Percentiles rank a stretch among this genome's conserved stretches.
Conservation (phyloP, 768 basidiomycete species). For the Clitopilus passeckerianus region DNA sequence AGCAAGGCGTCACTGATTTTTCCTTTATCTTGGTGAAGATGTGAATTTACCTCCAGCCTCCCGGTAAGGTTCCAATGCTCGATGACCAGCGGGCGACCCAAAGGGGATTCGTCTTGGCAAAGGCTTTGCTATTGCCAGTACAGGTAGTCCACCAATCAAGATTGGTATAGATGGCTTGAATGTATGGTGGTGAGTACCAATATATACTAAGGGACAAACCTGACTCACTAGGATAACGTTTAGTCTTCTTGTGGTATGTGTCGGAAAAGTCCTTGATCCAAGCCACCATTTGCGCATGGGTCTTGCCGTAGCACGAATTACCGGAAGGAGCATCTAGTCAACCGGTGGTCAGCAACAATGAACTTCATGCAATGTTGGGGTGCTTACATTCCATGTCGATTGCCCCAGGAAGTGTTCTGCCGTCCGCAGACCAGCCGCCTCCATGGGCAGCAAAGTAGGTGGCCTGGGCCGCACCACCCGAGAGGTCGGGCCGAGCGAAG, state of each 20-base stretch:
- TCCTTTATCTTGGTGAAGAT: conserved; percentile 46
- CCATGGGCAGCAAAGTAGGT: conserved; percentile 54
- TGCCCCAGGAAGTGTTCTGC: conserved; percentile 56
- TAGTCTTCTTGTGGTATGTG: conserved; percentile 46
- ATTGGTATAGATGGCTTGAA: conserved; percentile 51
- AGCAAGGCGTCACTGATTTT: conserved; percentile 32
- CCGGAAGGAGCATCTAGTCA: too few species aligned
- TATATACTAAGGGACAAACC: too few species aligned
- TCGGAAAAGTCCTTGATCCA: conserved; percentile 61
- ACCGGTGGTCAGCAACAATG: too few species aligned
- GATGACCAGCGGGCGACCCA: conserved; percentile 57
- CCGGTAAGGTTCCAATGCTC: conserved; percentile 47
- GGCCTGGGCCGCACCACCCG: conserved; percentile 55
- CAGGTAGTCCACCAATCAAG: conserved; percentile 68
- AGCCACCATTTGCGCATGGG: conserved; percentile 40
- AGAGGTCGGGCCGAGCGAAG: conserved; percentile 44
- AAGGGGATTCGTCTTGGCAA: conserved; percentile 47
- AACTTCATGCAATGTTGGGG: too few species aligned
- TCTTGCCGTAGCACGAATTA: not conserved
- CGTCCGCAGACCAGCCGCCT: conserved; percentile 18
- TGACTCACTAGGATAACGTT: conserved; percentile 15
- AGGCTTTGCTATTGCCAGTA: conserved; percentile 52
- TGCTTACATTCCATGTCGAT: conserved; percentile 57
- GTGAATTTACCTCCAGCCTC: conserved; percentile 43
- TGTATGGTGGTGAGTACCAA: too few species aligned